These are phyloP conservation scores for Hymenoscyphus infarciens DNA, from an alignment of 2,329 filamentous ascomycete species.

Conservation along the genomic window DNA sequence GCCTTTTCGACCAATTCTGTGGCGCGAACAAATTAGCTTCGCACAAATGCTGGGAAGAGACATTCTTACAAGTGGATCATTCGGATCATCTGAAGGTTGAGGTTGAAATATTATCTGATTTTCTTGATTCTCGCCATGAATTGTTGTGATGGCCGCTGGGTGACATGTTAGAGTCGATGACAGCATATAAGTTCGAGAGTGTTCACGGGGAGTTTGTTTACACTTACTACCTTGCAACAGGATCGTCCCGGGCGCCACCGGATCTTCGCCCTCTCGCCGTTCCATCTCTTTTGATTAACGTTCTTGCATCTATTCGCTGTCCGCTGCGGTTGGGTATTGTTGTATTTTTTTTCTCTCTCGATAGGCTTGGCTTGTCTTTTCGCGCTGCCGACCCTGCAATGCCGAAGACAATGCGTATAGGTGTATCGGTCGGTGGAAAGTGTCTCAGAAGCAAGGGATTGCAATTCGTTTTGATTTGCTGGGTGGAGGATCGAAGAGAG, in stretches of 20 bases:
- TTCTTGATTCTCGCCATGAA: conserved; percentile 1
- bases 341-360: neutral
- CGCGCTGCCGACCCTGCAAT: too few species aligned
- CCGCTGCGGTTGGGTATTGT: neutral
- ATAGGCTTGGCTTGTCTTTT: neutral
- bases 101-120: conserved; percentile 16
- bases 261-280: neutral
- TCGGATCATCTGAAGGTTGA: conserved; percentile 17
- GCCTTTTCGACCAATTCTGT: conserved; percentile 41
- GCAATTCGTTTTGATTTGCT: too few species aligned
- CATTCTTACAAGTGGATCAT: conserved; percentile 20
- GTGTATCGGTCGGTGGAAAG: too few species aligned
- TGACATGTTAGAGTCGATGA: neutral
- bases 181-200: neutral
- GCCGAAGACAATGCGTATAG: too few species aligned
- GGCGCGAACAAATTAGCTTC: neutral
- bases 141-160: neutral
- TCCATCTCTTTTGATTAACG: conserved; percentile 1
- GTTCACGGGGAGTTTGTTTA: neutral
- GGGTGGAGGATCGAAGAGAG: too few species aligned
- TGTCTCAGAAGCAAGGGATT: too few species aligned
- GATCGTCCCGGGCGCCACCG: neutral
- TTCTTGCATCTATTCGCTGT: neutral
- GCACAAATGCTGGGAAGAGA: neutral
- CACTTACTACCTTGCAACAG: conserved; percentile 5